Percentiles rank a stretch among this genome's conserved stretches.
phyloP scores from a whole-genome alignment of 495 filamentous ascomycete species.

The Tetracladium marchalianum region DNA sequence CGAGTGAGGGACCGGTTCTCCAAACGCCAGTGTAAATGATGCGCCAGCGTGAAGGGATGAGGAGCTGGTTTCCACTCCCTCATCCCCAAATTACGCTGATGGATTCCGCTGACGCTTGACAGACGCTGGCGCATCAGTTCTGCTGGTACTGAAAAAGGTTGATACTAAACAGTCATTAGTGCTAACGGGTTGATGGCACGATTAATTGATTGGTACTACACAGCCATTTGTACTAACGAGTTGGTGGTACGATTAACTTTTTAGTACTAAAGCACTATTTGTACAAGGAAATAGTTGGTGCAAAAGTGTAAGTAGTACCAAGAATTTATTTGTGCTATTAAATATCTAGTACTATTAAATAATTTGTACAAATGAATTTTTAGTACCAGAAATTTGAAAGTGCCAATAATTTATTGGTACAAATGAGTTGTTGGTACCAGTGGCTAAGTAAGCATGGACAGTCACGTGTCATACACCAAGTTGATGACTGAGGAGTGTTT shows the following conservation, averaged over 20 bases:
- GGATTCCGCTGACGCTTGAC: too few relatives aligned
- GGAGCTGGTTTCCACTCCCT: too few relatives aligned
- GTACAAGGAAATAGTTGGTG: conserved; percentile 1
- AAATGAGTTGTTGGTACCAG: conserved; percentile 3
- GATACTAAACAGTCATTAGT: conserved; percentile 1
- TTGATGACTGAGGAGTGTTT: too few relatives aligned
- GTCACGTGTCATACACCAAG: too few relatives aligned
- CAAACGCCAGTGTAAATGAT: too few relatives aligned
- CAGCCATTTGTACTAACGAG: conserved; percentile 2
- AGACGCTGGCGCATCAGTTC: too few relatives aligned
- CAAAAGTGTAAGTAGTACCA: conserved; percentile 5
- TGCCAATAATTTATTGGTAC: conserved; percentile 6
- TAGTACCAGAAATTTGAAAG: conserved; percentile 2
- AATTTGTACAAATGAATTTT: conserved; percentile 4
- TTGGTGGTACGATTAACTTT: conserved; percentile 1
- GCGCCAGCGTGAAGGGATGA: too few relatives aligned
- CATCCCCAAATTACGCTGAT: too few relatives aligned
- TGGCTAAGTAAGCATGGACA: too few relatives aligned
- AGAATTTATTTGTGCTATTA: conserved; percentile 2
- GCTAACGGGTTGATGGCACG: conserved; percentile 1
- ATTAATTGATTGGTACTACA: conserved; percentile 1
- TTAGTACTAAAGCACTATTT: conserved; percentile 1
- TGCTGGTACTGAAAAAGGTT: not conserved
- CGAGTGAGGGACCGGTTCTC: too few relatives aligned
- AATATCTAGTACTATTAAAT: conserved; percentile 3